Percentiles rank a stretch among this genome's conserved stretches.
phyloP scores from a whole-genome alignment of 768 basidiomycete genomes.

The Tricholoma furcatifolium region DNA sequence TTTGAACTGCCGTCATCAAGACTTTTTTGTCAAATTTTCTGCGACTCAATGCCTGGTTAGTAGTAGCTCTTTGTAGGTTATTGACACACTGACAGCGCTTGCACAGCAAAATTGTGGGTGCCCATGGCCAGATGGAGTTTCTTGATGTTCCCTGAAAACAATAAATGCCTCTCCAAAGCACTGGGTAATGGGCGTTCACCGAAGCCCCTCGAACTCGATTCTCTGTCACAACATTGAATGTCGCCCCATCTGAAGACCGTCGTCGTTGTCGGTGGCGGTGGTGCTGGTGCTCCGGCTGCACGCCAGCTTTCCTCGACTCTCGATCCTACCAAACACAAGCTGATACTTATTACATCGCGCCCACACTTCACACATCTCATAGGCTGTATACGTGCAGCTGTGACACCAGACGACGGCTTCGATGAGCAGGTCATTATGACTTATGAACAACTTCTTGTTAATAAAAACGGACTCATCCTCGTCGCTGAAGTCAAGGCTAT shows the following conservation, averaged over 20 bases:
- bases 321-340: slow-evolving; percentile 42
- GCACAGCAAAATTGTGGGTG: too few relatives aligned
- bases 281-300: slow-evolving; percentile 46
- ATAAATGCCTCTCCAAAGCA: background rate
- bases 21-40: too few relatives aligned
- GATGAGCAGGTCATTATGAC: slow-evolving; percentile 49
- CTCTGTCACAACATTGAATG: background rate
- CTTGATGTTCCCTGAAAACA: background rate
- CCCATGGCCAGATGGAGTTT: background rate
- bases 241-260: slow-evolving; percentile 17
- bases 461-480: slow-evolving; percentile 46
- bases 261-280: slow-evolving; percentile 58
- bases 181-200: background rate
- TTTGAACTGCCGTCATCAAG: too few relatives aligned
- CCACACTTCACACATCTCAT: slow-evolving; percentile 52
- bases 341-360: slow-evolving; percentile 54
- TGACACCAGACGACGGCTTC: slow-evolving; percentile 39
- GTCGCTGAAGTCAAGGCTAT: slow-evolving; percentile 36
- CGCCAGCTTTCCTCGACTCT: slow-evolving; percentile 49
- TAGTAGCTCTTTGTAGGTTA: too few relatives aligned
- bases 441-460: slow-evolving; percentile 46
- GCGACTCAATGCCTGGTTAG: too few relatives aligned
- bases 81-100: too few relatives aligned
- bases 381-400: slow-evolving; percentile 51
- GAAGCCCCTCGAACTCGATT: background rate